Base-by-base conservation (phyloP, 1,284 basidiomycete species). In the Pascua sp. region DNA sequence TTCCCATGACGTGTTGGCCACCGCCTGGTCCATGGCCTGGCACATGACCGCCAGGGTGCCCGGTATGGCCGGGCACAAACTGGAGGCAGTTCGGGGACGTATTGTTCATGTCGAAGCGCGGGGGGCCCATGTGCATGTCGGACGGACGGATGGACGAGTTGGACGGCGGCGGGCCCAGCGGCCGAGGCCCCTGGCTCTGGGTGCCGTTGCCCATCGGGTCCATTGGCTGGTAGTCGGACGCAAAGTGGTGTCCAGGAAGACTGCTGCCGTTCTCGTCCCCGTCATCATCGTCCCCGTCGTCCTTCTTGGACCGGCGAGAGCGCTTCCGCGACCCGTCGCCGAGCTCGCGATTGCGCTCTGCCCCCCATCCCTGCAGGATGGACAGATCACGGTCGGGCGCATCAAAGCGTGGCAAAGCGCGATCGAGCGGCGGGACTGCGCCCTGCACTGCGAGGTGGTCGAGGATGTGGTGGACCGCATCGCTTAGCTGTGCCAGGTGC, bases 391-490 rank as follows among this genome's bases (percentile, higher is more conserved):
- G 62, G 5, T 72, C 70, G 1, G 71, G 70, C 5, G 63, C 47
- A 13, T 67, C 61, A 57, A 66, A 75, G 5, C 46, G 36, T 5
- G 59, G 54, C 17, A 73, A 49, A 24, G 52, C 59, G 4, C 49
- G 45, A 2, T 56, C 51, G 37, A 68, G 51, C 0, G 69, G 68
- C 2, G 71, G 69, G 0, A 75, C 63, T 39, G 65, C 47, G 17
- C 65, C 60, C 18, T 65, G 62, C 13, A 44, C 16, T 0, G 60
- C 59, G 12, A 75, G 61, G 49, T 73, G 71, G 38, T 63, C 42
- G 18, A 73, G 50, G 11, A 75, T 65, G 49, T 71, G 69, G 47
- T 70, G 66, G 4, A 75, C 68, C 0, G 71, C 67, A 0, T 55
- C 47, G 0, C 70, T 70, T 4, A 75, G 55, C 32, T 70, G 57